Percentiles rank a stretch among this genome's conserved stretches.
These are phyloP conservation scores for Saururus chinensis DNA, from an alignment of 164 flowering plant genomes.

Conservation along the genomic window DNA sequence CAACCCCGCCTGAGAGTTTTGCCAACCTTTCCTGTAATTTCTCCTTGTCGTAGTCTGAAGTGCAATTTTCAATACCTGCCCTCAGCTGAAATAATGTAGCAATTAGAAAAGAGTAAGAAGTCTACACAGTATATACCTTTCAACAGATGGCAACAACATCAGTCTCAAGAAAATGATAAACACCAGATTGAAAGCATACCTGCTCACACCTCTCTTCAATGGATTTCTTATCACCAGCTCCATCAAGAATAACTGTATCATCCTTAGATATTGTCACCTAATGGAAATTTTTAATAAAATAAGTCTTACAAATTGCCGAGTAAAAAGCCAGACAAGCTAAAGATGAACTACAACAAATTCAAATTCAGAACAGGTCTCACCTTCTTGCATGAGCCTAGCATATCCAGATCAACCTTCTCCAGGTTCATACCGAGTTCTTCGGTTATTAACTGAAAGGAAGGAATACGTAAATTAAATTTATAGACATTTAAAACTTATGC, in stretches of 20 bases:
- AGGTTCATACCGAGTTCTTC: constrained; percentile 88
- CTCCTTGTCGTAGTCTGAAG: constrained; percentile 89
- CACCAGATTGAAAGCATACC: constrained; percentile 22
- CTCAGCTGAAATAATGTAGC: constrained; percentile 40
- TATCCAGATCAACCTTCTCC: constrained; percentile 56
- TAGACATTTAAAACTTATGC: background rate
- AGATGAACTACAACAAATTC: background rate
- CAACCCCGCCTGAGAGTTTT: constrained; percentile 93
- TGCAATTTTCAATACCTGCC: constrained; percentile 56
- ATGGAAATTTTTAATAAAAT: background rate
- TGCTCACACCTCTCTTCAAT: constrained; percentile 86
- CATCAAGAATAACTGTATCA: constrained; percentile 80
- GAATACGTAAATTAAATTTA: background rate
- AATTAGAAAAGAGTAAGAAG: background rate
- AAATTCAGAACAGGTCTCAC: constrained; percentile 12
- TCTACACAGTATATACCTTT: no score
- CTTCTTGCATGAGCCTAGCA: constrained; percentile 84
- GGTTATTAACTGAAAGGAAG: constrained; percentile 40
- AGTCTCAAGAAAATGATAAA: background rate
- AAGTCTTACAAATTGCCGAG: background rate
- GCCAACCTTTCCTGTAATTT: constrained; percentile 89
- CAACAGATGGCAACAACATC: background rate
- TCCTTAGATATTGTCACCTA: constrained; percentile 81
- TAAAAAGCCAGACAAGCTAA: background rate
- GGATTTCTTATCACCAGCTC: constrained; percentile 81